These are phyloP conservation scores for Pleurotus citrinopileatus DNA, from an alignment of 768 basidiomycete genomes.

Conservation along the genomic window DNA sequence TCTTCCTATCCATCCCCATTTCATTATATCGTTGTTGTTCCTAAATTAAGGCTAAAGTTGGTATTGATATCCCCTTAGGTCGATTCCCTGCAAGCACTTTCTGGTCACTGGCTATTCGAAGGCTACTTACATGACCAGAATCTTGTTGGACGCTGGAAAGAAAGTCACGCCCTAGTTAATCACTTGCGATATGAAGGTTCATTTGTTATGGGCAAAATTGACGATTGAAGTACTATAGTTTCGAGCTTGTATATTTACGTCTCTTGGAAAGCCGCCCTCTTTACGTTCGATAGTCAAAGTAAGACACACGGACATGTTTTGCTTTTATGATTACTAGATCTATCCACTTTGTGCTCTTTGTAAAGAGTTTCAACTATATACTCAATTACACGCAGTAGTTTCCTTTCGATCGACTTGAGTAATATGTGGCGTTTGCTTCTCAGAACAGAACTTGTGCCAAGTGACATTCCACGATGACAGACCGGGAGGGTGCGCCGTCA, in stretches of 20 bases:
- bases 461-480: no score
- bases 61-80: constrained; percentile 25
- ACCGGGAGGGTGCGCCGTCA: no score
- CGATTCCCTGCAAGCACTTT: constrained; percentile 23
- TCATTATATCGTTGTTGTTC: neutral
- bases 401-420: no score
- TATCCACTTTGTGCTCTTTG: no score
- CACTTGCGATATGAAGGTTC: constrained; percentile 47
- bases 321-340: no score
- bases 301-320: no score
- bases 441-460: no score
- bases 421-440: no score
- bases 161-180: constrained; percentile 37
- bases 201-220: constrained; percentile 38
- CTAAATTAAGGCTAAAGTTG: neutral
- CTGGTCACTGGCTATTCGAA: constrained; percentile 48
- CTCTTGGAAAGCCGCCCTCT: neutral
- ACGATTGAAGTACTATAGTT: neutral
- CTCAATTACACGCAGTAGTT: no score
- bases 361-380: no score
- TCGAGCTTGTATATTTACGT: neutral
- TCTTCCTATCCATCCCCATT: neutral
- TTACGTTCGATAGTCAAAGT: no score
- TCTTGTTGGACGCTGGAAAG: constrained; percentile 54
- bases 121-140: constrained; percentile 49